phyloP scores from a whole-genome alignment of 495 filamentous ascomycete genomes.

The Chaetomium fimeti region DNA sequence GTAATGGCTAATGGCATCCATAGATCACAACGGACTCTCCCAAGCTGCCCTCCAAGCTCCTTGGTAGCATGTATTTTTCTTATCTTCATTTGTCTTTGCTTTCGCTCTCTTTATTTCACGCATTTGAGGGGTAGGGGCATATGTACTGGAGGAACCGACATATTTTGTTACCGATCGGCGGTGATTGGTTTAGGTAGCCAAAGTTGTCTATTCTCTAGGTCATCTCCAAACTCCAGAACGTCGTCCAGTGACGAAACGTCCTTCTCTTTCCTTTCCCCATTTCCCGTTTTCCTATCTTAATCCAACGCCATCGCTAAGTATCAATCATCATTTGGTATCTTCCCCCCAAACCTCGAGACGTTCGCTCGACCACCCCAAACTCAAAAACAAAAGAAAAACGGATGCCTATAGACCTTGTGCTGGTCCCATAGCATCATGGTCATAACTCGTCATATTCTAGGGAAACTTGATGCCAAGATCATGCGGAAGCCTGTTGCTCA shows the following conservation, averaged over 20 bases:
- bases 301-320: constrained; percentile 34
- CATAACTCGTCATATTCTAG: neutral
- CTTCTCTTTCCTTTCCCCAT: neutral
- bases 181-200: neutral
- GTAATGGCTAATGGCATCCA: no score
- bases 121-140: neutral
- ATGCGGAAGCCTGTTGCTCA: neutral
- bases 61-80: no score
- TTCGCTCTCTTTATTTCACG: neutral
- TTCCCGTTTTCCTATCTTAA: neutral
- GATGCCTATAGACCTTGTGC: neutral
- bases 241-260: neutral
- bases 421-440: constrained; percentile 1
- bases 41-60: no score
- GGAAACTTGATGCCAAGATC: neutral
- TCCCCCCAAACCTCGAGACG: constrained; percentile 7
- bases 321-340: constrained; percentile 30
- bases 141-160: neutral
- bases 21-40: no score
- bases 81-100: neutral
- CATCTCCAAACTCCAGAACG: neutral
- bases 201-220: constrained; percentile 4
- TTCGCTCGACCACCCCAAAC: neutral
- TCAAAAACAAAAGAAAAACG: constrained; percentile 10
- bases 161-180: neutral